Conservation (phyloP, 495 filamentous ascomycete species). For the Cairneyella variabilis region DNA sequence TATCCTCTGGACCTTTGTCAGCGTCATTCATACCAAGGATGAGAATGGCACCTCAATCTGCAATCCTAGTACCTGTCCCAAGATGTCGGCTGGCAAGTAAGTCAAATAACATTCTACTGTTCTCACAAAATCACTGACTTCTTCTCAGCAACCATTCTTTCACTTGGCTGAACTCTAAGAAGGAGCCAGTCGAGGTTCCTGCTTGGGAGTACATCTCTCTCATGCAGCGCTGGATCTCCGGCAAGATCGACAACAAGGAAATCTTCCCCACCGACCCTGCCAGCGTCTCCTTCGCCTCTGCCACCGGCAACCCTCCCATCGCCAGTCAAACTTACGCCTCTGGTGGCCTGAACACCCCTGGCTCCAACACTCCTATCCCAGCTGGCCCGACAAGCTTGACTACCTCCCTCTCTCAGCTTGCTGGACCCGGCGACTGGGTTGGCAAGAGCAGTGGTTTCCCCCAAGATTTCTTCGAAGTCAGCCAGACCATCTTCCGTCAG, state of each 20-base stretch:
- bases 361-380: slow-evolving; percentile 45
- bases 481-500: slow-evolving; percentile 88
- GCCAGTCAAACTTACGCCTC: slow-evolving; percentile 52
- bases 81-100: slow-evolving; percentile 88
- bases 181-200: slow-evolving; percentile 64
- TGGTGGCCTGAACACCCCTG: slow-evolving; percentile 54
- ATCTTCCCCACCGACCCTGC: slow-evolving; percentile 79
- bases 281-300: slow-evolving; percentile 51
- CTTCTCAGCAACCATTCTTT: slow-evolving; percentile 70
- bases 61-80: slow-evolving; percentile 77
- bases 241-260: slow-evolving; percentile 80
- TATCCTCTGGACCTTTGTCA: slow-evolving; percentile 76
- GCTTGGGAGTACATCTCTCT: slow-evolving; percentile 85
- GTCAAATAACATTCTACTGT: slow-evolving; percentile 32
- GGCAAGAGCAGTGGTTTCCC: slow-evolving; percentile 88
- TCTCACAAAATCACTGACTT: slow-evolving; percentile 11
- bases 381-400: slow-evolving; percentile 44
- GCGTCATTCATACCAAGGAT: slow-evolving; percentile 76
- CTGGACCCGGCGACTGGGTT: slow-evolving; percentile 64
- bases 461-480: slow-evolving; percentile 76
- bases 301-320: slow-evolving; percentile 40
- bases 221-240: slow-evolving; percentile 90
- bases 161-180: slow-evolving; percentile 75
- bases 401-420: slow-evolving; percentile 41
- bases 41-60: slow-evolving; percentile 70